phyloP scores from a whole-genome alignment of 495 filamentous ascomycete genomes.

The Halenospora varia region DNA sequence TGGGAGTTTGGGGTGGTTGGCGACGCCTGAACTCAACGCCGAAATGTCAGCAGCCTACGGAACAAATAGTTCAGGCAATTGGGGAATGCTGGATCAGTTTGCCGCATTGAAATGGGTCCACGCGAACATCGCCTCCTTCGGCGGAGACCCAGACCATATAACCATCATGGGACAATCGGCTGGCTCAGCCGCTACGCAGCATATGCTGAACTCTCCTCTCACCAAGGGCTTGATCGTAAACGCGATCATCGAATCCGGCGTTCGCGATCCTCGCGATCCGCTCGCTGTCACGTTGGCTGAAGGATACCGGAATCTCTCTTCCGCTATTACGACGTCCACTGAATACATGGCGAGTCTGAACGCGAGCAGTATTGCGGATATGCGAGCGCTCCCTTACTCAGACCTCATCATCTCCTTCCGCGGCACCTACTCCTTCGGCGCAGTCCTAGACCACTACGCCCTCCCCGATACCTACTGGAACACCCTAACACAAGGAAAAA shows the following conservation, averaged over 20 bases:
- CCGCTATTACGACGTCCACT: not conserved
- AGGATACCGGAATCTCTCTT: conserved; percentile 1
- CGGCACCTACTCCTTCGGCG: not conserved
- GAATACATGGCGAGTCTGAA: not conserved
- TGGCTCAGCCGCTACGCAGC: conserved; percentile 9
- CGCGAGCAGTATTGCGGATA: not conserved
- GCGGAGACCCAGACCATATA: conserved; percentile 51
- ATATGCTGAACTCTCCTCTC: conserved; percentile 13
- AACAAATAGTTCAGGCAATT: conserved; percentile 43
- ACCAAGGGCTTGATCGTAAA: conserved; percentile 5
- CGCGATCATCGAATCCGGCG: conserved; percentile 7
- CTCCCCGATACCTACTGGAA: conserved; percentile 10
- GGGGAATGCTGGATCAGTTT: conserved; percentile 63
- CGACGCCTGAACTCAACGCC: not conserved
- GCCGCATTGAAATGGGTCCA: conserved; percentile 69
- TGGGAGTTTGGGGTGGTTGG: conserved; percentile 51
- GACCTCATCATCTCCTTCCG: not conserved
- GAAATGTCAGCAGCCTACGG: not conserved
- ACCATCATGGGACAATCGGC: conserved; percentile 6
- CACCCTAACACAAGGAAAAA: not conserved
- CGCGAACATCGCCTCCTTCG: conserved; percentile 62
- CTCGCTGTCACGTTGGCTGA: conserved; percentile 4
- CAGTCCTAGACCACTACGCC: conserved; percentile 8
- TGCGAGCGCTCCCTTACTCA: not conserved
- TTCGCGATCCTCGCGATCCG: conserved; percentile 10